These are phyloP conservation scores for Trichophyton schoenleinii DNA, from an alignment of 2,329 filamentous ascomycete genomes.

Conservation along the genomic window DNA sequence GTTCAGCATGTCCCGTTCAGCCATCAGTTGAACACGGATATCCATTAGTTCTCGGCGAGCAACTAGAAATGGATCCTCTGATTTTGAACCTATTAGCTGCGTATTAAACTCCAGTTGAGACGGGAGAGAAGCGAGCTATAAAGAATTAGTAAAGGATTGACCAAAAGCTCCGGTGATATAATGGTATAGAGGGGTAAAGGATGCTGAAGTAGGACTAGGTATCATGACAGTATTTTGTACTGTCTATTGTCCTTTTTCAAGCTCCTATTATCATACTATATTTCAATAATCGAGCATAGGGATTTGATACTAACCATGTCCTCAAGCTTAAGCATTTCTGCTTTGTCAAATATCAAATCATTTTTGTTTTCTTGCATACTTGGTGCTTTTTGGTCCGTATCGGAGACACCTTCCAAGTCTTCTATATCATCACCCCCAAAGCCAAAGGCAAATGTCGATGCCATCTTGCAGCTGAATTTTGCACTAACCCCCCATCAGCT, in stretches of 20 bases:
- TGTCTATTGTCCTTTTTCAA: not conserved
- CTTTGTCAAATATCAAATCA: constrained; percentile 2
- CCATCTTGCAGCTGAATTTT: constrained; percentile 1
- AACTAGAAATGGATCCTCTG: constrained; percentile 21
- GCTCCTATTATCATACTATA: too few species aligned
- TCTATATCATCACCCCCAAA: constrained; percentile 9
- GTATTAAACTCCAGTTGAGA: constrained; percentile 49
- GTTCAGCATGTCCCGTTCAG: constrained; percentile 37
- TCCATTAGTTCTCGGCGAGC: constrained; percentile 52
- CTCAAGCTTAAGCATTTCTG: constrained; percentile 33
- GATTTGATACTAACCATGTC: constrained; percentile 34
- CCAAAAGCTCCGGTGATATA: not conserved
- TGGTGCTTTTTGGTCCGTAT: not conserved
- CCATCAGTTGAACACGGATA: constrained; percentile 51
- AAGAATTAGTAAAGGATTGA: not conserved
- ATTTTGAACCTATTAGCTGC: constrained; percentile 27
- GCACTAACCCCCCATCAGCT: not conserved
- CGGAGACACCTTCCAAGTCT: constrained; percentile 5
- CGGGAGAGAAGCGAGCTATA: constrained; percentile 43
- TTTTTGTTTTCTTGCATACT: not conserved
- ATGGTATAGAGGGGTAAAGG: too few species aligned
- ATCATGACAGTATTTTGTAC: too few species aligned
- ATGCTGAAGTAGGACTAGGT: too few species aligned
- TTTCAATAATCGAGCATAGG: too few species aligned
- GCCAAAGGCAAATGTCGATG: constrained; percentile 10